Conservation (phyloP, 805 yeast genomes). For the Cyberlindnera petersonii region DNA sequence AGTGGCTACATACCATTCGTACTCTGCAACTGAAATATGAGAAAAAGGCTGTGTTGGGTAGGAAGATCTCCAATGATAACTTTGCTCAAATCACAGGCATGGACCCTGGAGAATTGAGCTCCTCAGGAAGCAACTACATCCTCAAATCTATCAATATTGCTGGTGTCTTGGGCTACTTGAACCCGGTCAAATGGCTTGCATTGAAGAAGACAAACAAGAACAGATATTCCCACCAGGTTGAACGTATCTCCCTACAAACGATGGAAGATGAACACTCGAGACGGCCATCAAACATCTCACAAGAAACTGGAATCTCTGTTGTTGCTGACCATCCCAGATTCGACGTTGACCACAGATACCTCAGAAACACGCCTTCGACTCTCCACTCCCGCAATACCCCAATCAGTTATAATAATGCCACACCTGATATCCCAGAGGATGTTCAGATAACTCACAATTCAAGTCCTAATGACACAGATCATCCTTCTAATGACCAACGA, state of each 20-base stretch:
- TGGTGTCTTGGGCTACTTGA: conserved; percentile 12
- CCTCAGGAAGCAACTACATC: conserved; percentile 15
- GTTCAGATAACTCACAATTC: not conserved
- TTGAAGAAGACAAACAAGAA: too few species aligned
- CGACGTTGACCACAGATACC: conserved; percentile 25
- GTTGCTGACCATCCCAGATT: conserved; percentile 27
- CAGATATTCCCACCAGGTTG: too few species aligned
- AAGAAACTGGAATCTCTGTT: conserved; percentile 17
- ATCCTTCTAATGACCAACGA: too few species aligned
- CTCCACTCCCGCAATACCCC: conserved; percentile 14
- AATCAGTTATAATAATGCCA: conserved; percentile 11
- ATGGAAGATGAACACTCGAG: conserved; percentile 10
- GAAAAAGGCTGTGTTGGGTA: conserved; percentile 56
- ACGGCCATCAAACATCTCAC: conserved; percentile 9
- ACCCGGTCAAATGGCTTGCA: conserved; percentile 6
- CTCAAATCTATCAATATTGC: conserved; percentile 21
- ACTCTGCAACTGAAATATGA: conserved; percentile 47
- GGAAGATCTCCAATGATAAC: conserved; percentile 49
- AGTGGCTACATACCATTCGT: conserved; percentile 58
- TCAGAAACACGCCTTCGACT: conserved; percentile 27
- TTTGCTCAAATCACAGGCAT: conserved; percentile 18
- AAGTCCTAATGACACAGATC: not conserved
- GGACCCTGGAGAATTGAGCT: conserved; percentile 7
- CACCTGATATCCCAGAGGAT: conserved; percentile 15
- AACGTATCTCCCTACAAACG: conserved; percentile 13